Evolutionary conservation across 2,329 filamentous ascomycete genomes (phyloP).

Genomic region (Trichoderma semiorbis): DNA sequence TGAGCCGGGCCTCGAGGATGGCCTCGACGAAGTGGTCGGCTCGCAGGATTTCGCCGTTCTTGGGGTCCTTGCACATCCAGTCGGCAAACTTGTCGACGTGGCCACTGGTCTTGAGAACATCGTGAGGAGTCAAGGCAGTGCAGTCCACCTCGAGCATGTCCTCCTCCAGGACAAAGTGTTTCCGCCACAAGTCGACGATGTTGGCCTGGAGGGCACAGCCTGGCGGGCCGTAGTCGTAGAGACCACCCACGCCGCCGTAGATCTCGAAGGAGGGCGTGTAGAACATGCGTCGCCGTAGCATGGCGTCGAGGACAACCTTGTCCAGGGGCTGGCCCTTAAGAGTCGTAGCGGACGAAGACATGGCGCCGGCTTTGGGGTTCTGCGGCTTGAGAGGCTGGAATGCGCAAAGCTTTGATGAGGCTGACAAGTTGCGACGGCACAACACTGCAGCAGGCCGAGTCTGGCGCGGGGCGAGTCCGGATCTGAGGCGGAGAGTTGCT

Average conservation of each 20-base stretch:
- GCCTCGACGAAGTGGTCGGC: constrained; percentile 97
- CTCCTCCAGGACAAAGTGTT: constrained; percentile 89
- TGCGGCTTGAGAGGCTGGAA: constrained; percentile 29
- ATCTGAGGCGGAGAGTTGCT: constrained; percentile 14
- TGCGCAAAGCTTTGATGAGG: constrained; percentile 30
- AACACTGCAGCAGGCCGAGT: constrained; percentile 22
- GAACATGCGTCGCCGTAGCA: constrained; percentile 86
- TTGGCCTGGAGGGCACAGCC: constrained; percentile 84
- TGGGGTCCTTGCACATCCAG: constrained; percentile 99
- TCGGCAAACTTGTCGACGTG: constrained; percentile 98
- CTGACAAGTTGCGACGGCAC: constrained; percentile 29
- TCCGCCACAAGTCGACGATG: constrained; percentile 84
- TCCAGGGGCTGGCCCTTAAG: constrained; percentile 89
- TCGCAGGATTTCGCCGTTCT: constrained; percentile 93
- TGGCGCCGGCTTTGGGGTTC: constrained; percentile 29
- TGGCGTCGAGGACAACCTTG: constrained; percentile 72
- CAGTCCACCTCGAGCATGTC: constrained; percentile 96
- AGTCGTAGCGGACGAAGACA: constrained; percentile 62
- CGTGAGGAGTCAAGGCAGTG: constrained; percentile 87
- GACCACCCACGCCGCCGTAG: constrained; percentile 82
- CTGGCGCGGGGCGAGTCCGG: constrained; percentile 13
- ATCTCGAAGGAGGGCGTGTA: constrained; percentile 96
- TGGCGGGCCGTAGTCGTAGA: constrained; percentile 91
- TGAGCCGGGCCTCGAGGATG: constrained; percentile 79
- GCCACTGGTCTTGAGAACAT: constrained; percentile 91